Percentiles rank a stretch among this genome's conserved stretches.
Conservation (phyloP, 1,284 basidiomycete species). For the Trametes polyzona region DNA sequence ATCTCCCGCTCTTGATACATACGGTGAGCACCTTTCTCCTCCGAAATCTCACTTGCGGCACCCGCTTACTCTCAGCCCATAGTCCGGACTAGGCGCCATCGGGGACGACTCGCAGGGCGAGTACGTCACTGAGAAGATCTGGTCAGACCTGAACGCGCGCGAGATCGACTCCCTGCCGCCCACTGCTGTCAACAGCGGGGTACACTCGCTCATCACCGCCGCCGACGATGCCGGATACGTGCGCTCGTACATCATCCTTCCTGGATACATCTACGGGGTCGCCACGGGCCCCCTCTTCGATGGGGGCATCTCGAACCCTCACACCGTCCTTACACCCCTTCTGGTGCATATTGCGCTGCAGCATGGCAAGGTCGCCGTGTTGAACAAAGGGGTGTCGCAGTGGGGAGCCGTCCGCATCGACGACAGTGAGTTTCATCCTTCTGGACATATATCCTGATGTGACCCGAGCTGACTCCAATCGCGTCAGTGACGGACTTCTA, state of each 20-base stretch:
- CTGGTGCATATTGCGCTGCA: conserved; percentile 28
- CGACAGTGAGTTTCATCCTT: conserved; percentile 22
- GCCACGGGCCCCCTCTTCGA: conserved; percentile 49
- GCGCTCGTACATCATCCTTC: conserved; percentile 51
- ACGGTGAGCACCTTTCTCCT: conserved; percentile 41
- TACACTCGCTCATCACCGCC: too few relatives aligned
- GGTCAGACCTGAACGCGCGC: too few relatives aligned
- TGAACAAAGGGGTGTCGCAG: conserved; percentile 31
- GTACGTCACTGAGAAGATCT: too few relatives aligned
- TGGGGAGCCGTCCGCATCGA: conserved; percentile 31
- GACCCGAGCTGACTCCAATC: not conserved
- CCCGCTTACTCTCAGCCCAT: not conserved
- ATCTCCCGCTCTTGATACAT: conserved; percentile 49
- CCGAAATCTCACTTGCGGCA: not conserved
- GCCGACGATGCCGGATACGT: conserved; percentile 41
- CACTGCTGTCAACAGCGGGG: too few relatives aligned
- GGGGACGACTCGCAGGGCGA: too few relatives aligned
- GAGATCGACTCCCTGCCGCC: too few relatives aligned
- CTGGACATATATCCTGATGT: not conserved
- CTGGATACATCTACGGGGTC: conserved; percentile 52
- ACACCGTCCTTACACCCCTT: not conserved
- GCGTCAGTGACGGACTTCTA: conserved; percentile 24
- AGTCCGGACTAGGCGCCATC: not conserved
- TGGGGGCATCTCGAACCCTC: conserved; percentile 46
- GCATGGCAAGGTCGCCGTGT: conserved; percentile 36